These are phyloP conservation scores for Chlorella sorokiniana DNA, from an alignment of 139 green algal species.

Conservation along the genomic window DNA sequence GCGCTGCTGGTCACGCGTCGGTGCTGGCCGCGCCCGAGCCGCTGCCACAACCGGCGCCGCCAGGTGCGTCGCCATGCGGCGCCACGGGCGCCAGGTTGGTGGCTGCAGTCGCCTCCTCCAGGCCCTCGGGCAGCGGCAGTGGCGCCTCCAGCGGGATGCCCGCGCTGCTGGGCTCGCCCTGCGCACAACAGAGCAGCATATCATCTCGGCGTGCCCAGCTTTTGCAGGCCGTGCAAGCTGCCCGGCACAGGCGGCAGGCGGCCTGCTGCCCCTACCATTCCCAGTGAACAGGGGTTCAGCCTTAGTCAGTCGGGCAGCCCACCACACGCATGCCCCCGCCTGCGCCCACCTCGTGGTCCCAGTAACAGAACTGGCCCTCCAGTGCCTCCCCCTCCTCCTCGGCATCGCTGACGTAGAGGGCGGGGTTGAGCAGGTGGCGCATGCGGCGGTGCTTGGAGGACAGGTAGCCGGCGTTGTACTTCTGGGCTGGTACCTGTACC, in stretches of 20 bases:
- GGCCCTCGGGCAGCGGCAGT: neutral
- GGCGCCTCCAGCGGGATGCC: slow-evolving; percentile 40
- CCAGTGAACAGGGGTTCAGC: too few species aligned
- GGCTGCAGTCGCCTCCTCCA: neutral
- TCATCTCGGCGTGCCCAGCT: too few species aligned
- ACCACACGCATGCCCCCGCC: neutral
- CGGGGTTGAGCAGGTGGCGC: slow-evolving; percentile 43
- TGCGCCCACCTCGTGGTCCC: slow-evolving; percentile 13
- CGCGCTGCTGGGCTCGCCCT: slow-evolving; percentile 56
- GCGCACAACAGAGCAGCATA: slow-evolving; percentile 7
- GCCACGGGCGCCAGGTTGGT: neutral
- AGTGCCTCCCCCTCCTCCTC: slow-evolving; percentile 1
- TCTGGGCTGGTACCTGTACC: slow-evolving; percentile 59
- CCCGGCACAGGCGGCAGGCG: too few species aligned
- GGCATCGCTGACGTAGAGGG: neutral
- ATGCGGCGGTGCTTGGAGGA: slow-evolving; percentile 57
- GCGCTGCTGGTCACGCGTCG: neutral
- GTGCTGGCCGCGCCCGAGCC: neutral
- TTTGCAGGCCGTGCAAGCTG: too few species aligned
- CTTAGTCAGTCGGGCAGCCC: neutral
- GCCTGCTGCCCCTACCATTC: too few species aligned
- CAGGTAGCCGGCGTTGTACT: slow-evolving; percentile 73
- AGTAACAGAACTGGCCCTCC: slow-evolving; percentile 7
- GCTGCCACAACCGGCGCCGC: neutral
- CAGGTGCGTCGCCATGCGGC: neutral